Conservation (phyloP, 257 asterid species). For the Nicotiana obtusifolia region DNA sequence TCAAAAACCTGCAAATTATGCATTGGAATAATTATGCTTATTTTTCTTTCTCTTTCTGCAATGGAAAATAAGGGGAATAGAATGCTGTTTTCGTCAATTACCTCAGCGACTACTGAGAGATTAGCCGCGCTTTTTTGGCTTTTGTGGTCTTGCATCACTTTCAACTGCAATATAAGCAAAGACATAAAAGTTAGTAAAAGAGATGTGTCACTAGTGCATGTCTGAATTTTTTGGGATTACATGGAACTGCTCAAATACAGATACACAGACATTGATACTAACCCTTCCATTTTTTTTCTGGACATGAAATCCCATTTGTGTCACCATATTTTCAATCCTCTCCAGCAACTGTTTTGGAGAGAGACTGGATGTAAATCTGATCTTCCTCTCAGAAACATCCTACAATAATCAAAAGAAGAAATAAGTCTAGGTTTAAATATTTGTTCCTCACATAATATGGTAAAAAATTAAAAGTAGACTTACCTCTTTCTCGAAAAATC, state of each 20-base stretch:
- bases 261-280: too few relatives aligned
- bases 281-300: slow-evolving; percentile 92
- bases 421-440: neutral
- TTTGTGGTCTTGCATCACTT: slow-evolving; percentile 50
- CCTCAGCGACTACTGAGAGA: slow-evolving; percentile 76
- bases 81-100: slow-evolving; percentile 25
- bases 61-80: neutral
- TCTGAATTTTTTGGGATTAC: neutral
- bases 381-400: slow-evolving; percentile 92
- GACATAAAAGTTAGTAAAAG: neutral
- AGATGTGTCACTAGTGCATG: neutral
- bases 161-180: slow-evolving; percentile 44
- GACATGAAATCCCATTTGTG: slow-evolving; percentile 66
- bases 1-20: slow-evolving; percentile 65
- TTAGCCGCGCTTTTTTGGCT: slow-evolving; percentile 44
- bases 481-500: slow-evolving; percentile 91
- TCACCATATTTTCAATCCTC: slow-evolving; percentile 61
- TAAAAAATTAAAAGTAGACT: neutral
- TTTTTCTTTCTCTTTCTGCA: neutral
- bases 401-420: slow-evolving; percentile 20
- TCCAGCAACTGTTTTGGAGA: slow-evolving; percentile 74
- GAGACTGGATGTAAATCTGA: slow-evolving; percentile 75
- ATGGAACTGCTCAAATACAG: neutral
- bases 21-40: neutral
- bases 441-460: neutral